A percentile compares a stretch with the other conserved stretches of the same genome.
Evolutionary conservation across 108 stramenopile species (phyloP).

Genomic region (Nitzschia putrida): DNA sequence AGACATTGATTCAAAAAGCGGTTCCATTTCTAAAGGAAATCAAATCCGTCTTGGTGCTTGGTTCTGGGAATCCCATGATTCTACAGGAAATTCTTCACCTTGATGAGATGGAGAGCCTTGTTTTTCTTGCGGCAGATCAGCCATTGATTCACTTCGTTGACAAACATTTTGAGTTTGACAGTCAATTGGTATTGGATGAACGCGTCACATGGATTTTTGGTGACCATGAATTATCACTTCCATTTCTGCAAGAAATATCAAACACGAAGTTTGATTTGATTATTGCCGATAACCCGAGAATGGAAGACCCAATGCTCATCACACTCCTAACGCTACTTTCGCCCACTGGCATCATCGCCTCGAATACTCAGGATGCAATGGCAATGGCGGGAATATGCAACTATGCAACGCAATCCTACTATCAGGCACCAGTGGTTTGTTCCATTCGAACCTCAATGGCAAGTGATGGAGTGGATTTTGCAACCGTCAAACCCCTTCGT

Average conservation of each 20-base stretch:
- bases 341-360: background rate
- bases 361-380: background rate
- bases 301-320: no score
- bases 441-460: background rate
- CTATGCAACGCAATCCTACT: background rate
- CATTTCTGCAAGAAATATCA: conserved; percentile 53
- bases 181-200: conserved; percentile 47
- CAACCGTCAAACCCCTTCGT: background rate
- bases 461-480: conserved; percentile 1
- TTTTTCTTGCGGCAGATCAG: conserved; percentile 69
- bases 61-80: conserved; percentile 62
- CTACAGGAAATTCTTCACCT: conserved; percentile 68
- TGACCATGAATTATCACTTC: conserved; percentile 54
- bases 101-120: conserved; percentile 45
- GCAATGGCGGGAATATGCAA: background rate
- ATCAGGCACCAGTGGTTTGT: background rate
- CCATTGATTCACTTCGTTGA: conserved; percentile 46
- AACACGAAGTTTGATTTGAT: conserved; percentile 57
- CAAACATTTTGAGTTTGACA: conserved; percentile 57
- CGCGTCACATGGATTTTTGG: conserved; percentile 74
- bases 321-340: no score
- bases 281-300: no score
- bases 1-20: conserved; percentile 58
- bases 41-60: conserved; percentile 44
- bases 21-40: conserved; percentile 45